These are phyloP conservation scores for Piper longum DNA, from an alignment of 164 flowering plant genomes.

Conservation along the genomic window DNA sequence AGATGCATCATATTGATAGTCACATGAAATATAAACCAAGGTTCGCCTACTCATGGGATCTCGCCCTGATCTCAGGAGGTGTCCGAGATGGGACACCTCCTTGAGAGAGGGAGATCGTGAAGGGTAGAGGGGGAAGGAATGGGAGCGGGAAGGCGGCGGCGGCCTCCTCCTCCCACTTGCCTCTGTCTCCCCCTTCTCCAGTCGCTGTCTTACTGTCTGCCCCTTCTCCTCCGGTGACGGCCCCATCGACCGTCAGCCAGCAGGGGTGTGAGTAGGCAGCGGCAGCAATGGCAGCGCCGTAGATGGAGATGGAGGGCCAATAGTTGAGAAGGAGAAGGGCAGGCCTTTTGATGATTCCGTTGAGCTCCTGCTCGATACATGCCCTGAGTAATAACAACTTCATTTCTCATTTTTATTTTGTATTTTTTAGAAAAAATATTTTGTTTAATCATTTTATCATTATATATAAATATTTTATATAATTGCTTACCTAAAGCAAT, in stretches of 20 bases:
- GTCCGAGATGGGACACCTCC: no score
- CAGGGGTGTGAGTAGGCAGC: slow-evolving; percentile 12
- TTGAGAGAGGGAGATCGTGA: no score
- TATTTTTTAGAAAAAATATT: no score
- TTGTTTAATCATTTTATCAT: no score
- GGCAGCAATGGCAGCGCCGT: slow-evolving; percentile 10
- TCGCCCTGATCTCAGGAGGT: no score
- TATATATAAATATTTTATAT: no score
- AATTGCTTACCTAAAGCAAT: no score
- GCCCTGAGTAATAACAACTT: slow-evolving; percentile 9
- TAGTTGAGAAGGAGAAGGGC: slow-evolving; percentile 59
- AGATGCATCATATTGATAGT: background rate
- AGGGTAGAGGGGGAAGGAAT: no score
- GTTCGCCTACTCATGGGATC: slow-evolving; percentile 82
- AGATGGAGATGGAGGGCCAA: slow-evolving; percentile 23
- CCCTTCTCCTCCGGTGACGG: slow-evolving; percentile 3
- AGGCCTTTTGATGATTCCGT: slow-evolving; percentile 83
- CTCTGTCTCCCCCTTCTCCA: background rate
- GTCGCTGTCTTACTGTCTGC: background rate
- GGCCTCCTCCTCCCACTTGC: slow-evolving; percentile 1
- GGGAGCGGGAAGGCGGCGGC: background rate
- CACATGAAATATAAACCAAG: background rate
- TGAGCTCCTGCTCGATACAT: slow-evolving; percentile 59
- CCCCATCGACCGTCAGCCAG: slow-evolving; percentile 27
- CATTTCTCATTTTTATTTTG: no score